Conservation (phyloP, 1,284 basidiomycete species). For the Rhodotorula sp. region DNA sequence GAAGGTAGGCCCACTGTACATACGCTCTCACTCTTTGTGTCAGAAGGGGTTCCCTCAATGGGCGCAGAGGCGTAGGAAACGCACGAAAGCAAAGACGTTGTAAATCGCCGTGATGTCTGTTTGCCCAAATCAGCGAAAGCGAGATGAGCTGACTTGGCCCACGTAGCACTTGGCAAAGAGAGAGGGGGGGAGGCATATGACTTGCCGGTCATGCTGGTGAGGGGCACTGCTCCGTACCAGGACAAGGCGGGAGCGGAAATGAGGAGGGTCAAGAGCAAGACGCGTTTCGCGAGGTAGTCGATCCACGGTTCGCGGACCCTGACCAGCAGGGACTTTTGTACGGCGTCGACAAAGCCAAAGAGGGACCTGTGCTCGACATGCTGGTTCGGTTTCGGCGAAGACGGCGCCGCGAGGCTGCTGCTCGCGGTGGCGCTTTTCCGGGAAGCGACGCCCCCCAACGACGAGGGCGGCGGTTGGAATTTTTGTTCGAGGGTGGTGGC, state of each 20-base stretch:
- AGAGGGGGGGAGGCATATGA: too few relatives aligned
- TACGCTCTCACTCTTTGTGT: too few relatives aligned
- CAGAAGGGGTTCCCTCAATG: too few relatives aligned
- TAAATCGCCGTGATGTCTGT: conserved; percentile 44
- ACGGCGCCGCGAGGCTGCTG: background rate
- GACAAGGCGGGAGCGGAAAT: conserved; percentile 42
- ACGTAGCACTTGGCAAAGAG: background rate
- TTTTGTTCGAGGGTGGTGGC: background rate
- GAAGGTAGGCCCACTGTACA: conserved; percentile 44
- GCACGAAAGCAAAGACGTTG: conserved; percentile 43
- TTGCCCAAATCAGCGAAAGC: background rate
- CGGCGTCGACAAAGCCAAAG: background rate
- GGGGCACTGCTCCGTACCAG: conserved; percentile 43
- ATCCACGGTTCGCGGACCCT: conserved; percentile 21
- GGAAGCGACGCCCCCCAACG: background rate
- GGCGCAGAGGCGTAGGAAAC: background rate
- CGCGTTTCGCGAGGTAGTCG: conserved; percentile 22
- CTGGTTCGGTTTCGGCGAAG: background rate
- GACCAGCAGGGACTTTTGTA: background rate
- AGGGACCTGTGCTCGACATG: conserved; percentile 3
- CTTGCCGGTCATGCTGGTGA: conserved; percentile 39
- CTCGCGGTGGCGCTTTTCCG: background rate
- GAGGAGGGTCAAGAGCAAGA: conserved; percentile 27
- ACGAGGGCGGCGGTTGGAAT: background rate
- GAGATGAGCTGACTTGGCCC: background rate